Conservation (phyloP, 805 yeast genomes). For the Lachancea fermentati region DNA sequence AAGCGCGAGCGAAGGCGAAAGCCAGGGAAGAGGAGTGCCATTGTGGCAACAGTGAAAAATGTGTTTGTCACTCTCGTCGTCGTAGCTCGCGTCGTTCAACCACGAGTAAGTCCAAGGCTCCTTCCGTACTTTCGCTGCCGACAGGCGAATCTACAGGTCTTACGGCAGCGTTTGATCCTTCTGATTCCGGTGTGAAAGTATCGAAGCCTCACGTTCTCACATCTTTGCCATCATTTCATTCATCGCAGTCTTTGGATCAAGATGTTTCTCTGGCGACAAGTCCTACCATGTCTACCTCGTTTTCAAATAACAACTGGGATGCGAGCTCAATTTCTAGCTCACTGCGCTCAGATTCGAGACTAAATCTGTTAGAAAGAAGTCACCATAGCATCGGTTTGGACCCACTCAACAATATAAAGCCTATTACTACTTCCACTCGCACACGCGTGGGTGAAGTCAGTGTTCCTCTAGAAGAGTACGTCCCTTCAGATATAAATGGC, state of each 20-base stretch:
- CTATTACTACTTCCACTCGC: slow-evolving; percentile 20
- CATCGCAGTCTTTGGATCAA: slow-evolving; percentile 30
- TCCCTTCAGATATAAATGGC: slow-evolving; percentile 30
- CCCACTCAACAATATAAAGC: slow-evolving; percentile 24
- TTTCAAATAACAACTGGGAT: slow-evolving; percentile 15
- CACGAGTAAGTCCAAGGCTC: slow-evolving; percentile 1
- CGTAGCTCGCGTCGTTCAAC: not conserved
- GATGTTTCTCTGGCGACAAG: slow-evolving; percentile 27
- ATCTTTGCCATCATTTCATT: slow-evolving; percentile 30
- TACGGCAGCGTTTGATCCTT: slow-evolving; percentile 4
- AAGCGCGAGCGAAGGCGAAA: slow-evolving; percentile 26
- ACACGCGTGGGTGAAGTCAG: slow-evolving; percentile 36
- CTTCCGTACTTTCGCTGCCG: slow-evolving; percentile 3
- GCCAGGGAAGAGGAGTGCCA: slow-evolving; percentile 14
- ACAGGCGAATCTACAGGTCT: not conserved
- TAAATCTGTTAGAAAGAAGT: slow-evolving; percentile 13
- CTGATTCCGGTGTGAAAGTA: slow-evolving; percentile 20
- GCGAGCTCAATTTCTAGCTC: slow-evolving; percentile 14
- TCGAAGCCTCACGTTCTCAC: slow-evolving; percentile 28
- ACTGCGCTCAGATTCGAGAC: slow-evolving; percentile 17
- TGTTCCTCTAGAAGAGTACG: slow-evolving; percentile 35
- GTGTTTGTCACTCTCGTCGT: slow-evolving; percentile 10
- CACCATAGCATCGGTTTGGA: slow-evolving; percentile 25
- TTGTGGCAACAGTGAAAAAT: slow-evolving; percentile 12
- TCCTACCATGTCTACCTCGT: slow-evolving; percentile 18